Evolutionary conservation across 371 early-diverging fungal species (phyloP).

Genomic region (Mucor lusitanicus): DNA sequence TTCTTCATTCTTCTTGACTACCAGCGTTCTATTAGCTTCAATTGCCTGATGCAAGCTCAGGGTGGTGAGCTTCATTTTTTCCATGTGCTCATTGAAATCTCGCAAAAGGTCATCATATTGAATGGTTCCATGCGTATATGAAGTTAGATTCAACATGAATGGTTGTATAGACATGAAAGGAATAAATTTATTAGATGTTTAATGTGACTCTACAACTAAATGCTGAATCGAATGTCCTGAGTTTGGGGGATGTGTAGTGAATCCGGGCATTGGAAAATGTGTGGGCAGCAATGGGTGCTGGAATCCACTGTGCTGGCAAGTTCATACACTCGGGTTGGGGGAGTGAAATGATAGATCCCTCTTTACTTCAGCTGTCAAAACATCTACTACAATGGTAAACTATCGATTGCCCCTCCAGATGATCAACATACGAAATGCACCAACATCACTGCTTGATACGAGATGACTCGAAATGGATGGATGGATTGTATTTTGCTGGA

Average conservation of each 20-base stretch:
- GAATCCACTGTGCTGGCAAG: not conserved
- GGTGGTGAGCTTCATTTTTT: not conserved
- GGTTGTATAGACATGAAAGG: not conserved
- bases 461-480: slow-evolving; percentile 15
- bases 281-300: not conserved
- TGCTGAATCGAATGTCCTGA: not conserved
- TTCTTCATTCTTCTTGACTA: not conserved
- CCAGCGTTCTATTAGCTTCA: not conserved
- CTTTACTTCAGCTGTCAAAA: slow-evolving; percentile 36
- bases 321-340: slow-evolving; percentile 13
- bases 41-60: not conserved
- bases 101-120: not conserved
- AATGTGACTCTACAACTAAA: not conserved
- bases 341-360: slow-evolving; percentile 18
- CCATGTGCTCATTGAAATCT: not conserved
- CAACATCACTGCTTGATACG: not conserved
- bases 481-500: slow-evolving; percentile 19
- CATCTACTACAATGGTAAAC: slow-evolving; percentile 30
- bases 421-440: not conserved
- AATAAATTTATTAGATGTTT: not conserved
- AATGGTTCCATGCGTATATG: not conserved
- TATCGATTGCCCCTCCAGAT: not conserved
- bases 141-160: not conserved
- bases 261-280: not conserved
- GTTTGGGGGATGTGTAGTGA: not conserved